These are phyloP conservation scores for Cryptococcus amylolentus DNA, from an alignment of 1,284 basidiomycete genomes.

Conservation along the genomic window DNA sequence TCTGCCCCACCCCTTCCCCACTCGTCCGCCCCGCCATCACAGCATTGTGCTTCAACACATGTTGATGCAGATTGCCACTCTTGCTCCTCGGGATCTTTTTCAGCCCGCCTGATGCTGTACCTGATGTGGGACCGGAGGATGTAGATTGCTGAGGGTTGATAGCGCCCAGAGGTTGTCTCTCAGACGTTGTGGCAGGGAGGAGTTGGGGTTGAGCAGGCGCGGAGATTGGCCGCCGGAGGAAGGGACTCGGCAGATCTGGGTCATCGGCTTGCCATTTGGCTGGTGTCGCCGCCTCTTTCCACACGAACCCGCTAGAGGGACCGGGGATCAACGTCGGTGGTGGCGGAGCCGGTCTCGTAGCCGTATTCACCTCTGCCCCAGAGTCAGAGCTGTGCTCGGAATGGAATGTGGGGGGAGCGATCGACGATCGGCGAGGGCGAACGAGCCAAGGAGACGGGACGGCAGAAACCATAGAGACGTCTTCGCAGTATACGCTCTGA, in stretches of 20 bases:
- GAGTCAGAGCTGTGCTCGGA: not conserved
- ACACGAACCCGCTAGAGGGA: constrained; percentile 25
- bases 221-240: constrained; percentile 28
- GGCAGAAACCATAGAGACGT: constrained; percentile 41
- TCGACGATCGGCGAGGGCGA: constrained; percentile 26
- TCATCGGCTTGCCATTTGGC: constrained; percentile 44
- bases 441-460: constrained; percentile 28
- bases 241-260: constrained; percentile 42
- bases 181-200: not conserved
- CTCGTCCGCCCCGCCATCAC: constrained; percentile 16
- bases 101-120: not conserved
- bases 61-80: constrained; percentile 32
- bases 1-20: constrained; percentile 12
- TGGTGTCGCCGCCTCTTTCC: constrained; percentile 41
- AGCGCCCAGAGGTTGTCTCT: constrained; percentile 16
- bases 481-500: constrained; percentile 27
- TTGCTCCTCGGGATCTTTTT: constrained; percentile 23
- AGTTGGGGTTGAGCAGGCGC: constrained; percentile 4
- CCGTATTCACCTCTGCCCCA: not conserved
- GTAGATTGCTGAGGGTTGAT: constrained; percentile 10
- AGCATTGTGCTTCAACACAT: constrained; percentile 32
- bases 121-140: not conserved
- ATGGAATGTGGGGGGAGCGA: constrained; percentile 12
- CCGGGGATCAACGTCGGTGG: constrained; percentile 38
- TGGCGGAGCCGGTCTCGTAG: not conserved